Base-by-base conservation (phyloP, 2,329 filamentous ascomycete genomes). In the Diaporthe sp. region DNA sequence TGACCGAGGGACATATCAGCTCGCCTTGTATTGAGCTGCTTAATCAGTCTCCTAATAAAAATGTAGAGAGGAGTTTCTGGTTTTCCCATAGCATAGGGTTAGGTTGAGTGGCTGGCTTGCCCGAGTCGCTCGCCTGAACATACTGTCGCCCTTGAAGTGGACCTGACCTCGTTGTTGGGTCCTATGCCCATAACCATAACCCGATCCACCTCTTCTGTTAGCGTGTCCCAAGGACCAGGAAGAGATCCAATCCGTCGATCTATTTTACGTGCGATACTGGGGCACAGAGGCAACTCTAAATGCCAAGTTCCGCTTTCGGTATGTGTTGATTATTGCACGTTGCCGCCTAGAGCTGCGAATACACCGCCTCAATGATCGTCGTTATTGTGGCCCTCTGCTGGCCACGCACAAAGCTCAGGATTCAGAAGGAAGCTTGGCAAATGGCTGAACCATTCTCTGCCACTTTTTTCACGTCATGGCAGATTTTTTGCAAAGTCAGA, bases 311-410 rank as follows among this genome's bases (percentile, higher is more conserved):
- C 31, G 22, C 39, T 60, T n/a, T 39, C 19, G 31, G 34, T 39
- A 39, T 4, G 7, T 39, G 53, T 60, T 60, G 57, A 6, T 60
- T 39, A 12, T 37, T 60, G 34, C 22, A 25, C 22, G 22, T 28
- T 60, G 57, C 57, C 31, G 37, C 58, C 58, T 61, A 31, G 34
- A 55, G 53, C 28, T 15, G 25, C 53, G 12, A 42, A 42, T 61
- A 61, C 58, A 61, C 61, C 28, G 61, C 61, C 61, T 34, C 25
- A 65, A 39, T 34, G 61, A 65, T 65, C 61, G 61, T 49, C 61
- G 61, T 12, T 65, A 34, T 34, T 31, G 25, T n/a, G 25, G 42
- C 42, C 17, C 25, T 46, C 60, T 25, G 39, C 42, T 49, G 42
- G 61, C 61, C n/a, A 49, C 19, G 7, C 42, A 17, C 42, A 44